Base-by-base conservation (phyloP, 1,284 basidiomycete species). In the Athelia sp. region DNA sequence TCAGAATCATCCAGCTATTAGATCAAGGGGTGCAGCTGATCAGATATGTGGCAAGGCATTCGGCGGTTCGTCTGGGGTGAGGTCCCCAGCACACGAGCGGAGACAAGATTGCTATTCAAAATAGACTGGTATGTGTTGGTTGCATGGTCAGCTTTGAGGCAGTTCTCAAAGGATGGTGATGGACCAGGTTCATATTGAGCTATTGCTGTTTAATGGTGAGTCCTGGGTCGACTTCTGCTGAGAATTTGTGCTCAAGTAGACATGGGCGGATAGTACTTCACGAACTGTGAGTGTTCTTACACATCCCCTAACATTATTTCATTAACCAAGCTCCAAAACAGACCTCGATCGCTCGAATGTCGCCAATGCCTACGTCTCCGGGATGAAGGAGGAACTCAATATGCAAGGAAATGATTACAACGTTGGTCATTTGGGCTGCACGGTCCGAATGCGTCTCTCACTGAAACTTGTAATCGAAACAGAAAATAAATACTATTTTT, bases 321-420 rank as follows among this genome's bases (percentile, higher is more conserved):
- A 14, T 26, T n/a, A n/a, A n/a, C n/a, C n/a, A n/a, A 3, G 19
- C 42, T 44, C 21, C 17, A 14, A 17, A 22, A 40, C 50, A 84
- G 82, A 86, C 63, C 70, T 86, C 18, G 81, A 85, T 62, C 69
- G 82, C 50, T 79, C 81, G 21, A 85, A 85, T 62, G 70, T 86
- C 36, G 71, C 73, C 51, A 85, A 86, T 63, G 82, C 84, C 8
- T 88, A 87, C 62, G 86, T 92, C 15, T 88, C 85, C 3, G 90
- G 89, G 3, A 90, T 93, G 88, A 82, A 78, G 56, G 85, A 91
- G 64, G 87, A 89, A 43, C 73, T 91, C 29, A 58, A 74, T 51
- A 84, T 90, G 79, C 66, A 73, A 45, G 86, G 86, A 26, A 84
- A 78, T 38, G 74, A 90, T 52, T 82, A 79, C 61, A 90, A 90